phyloP scores from a whole-genome alignment of 768 basidiomycete genomes.

The Mycena vitilis region DNA sequence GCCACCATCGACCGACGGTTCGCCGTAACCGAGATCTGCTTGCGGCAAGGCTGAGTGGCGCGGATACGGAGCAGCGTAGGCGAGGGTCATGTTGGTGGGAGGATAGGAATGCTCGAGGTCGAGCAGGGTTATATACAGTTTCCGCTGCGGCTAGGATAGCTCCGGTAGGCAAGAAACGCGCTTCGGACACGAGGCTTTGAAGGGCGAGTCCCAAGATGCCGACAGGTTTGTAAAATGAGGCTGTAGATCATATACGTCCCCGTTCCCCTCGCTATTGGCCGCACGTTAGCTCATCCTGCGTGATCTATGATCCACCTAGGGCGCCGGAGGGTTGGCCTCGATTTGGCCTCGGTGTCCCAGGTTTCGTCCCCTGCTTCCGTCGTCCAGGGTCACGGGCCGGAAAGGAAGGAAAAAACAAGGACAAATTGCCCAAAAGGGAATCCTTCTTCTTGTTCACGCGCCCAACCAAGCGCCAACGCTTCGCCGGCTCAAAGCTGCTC shows the following conservation, averaged over 20 bases:
- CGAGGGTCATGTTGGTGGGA: constrained; percentile 20
- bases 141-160: constrained; percentile 13
- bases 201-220: constrained; percentile 1
- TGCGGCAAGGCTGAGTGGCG: not conserved
- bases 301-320: constrained; percentile 4
- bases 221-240: not conserved
- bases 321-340: constrained; percentile 13
- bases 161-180: constrained; percentile 17
- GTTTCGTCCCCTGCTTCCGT: not conserved
- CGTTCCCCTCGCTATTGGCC: constrained; percentile 8
- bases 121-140: constrained; percentile 10
- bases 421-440: constrained; percentile 21
- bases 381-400: not conserved
- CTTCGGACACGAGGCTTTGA: constrained; percentile 28
- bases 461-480: not conserved
- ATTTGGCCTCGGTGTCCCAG: not conserved
- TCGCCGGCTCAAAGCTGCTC: not conserved
- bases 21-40: constrained; percentile 1
- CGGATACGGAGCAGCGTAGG: constrained; percentile 18
- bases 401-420: constrained; percentile 10
- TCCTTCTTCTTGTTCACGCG: not conserved
- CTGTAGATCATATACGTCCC: constrained; percentile 11
- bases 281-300: constrained; percentile 5
- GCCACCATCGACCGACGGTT: constrained; percentile 39
- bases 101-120: not conserved